Percentiles rank a stretch among this genome's conserved stretches.
These are phyloP conservation scores for Carpinus fangiana DNA, from an alignment of 306 rosid species.

Conservation along the genomic window DNA sequence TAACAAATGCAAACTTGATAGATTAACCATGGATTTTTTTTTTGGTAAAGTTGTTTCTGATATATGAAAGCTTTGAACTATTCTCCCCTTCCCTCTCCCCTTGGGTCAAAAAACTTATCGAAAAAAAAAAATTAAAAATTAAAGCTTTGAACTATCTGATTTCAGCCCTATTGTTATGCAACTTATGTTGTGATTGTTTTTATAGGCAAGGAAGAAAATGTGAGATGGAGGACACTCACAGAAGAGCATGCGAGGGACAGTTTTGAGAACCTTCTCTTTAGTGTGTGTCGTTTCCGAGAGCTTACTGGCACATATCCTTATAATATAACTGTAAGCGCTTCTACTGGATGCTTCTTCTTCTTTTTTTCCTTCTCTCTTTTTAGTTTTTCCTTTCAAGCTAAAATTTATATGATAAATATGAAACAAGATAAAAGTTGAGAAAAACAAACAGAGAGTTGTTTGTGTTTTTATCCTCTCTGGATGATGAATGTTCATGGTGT, in stretches of 20 bases:
- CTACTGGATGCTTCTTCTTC: slow-evolving; percentile 9
- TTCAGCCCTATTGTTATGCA: neutral
- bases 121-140: neutral
- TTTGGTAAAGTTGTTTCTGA: slow-evolving; percentile 15
- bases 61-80: neutral
- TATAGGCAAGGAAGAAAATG: slow-evolving; percentile 60
- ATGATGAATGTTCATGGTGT: neutral
- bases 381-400: neutral
- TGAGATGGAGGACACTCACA: slow-evolving; percentile 79
- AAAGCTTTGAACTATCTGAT: slow-evolving; percentile 2
- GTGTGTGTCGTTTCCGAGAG: slow-evolving; percentile 90
- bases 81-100: neutral
- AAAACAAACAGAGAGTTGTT: neutral
- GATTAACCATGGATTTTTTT: slow-evolving; percentile 1
- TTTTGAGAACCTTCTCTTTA: slow-evolving; percentile 91
- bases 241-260: slow-evolving; percentile 99
- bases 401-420: neutral
- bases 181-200: slow-evolving; percentile 15
- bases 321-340: slow-evolving; percentile 71
- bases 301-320: slow-evolving; percentile 82
- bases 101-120: too few species aligned
- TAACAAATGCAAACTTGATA: neutral
- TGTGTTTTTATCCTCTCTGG: neutral
- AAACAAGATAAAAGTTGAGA: neutral
- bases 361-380: neutral